phyloP scores from a whole-genome alignment of 805 yeast species.

The Sugiyamaella mastotermitis region DNA sequence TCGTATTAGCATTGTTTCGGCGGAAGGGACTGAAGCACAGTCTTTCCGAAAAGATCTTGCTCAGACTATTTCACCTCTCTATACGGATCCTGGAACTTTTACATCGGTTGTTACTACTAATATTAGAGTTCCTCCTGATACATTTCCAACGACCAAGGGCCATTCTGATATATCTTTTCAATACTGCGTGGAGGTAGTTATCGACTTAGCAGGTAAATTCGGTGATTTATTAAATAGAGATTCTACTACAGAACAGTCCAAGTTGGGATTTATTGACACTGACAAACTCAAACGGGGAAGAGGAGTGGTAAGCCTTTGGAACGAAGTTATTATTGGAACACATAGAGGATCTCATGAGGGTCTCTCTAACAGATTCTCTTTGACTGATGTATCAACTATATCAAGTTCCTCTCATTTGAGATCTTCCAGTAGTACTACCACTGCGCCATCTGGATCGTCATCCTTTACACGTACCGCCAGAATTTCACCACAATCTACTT shows the following conservation, averaged over 20 bases:
- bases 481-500: no score
- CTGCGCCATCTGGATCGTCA: no score
- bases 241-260: conserved; percentile 10
- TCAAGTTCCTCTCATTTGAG: no score
- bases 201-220: conserved; percentile 67
- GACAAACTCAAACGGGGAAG: conserved; percentile 69
- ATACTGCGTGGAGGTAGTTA: conserved; percentile 75
- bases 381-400: no score
- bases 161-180: conserved; percentile 71
- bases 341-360: no score
- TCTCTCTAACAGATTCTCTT: no score
- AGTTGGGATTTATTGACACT: conserved; percentile 55
- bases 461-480: no score
- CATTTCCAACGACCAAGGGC: conserved; percentile 76
- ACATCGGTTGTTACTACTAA: conserved; percentile 54
- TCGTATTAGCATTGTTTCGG: conserved; percentile 66
- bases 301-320: conserved; percentile 74
- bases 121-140: conserved; percentile 72
- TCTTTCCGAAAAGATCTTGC: conserved; percentile 79
- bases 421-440: no score
- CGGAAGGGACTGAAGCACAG: conserved; percentile 47
- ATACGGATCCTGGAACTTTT: conserved; percentile 62
- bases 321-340: conserved; percentile 79
- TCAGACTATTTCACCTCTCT: conserved; percentile 71
- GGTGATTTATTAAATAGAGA: conserved; percentile 3